phyloP scores from a whole-genome alignment of 306 rosid species.

The Cucurbita maxima region DNA sequence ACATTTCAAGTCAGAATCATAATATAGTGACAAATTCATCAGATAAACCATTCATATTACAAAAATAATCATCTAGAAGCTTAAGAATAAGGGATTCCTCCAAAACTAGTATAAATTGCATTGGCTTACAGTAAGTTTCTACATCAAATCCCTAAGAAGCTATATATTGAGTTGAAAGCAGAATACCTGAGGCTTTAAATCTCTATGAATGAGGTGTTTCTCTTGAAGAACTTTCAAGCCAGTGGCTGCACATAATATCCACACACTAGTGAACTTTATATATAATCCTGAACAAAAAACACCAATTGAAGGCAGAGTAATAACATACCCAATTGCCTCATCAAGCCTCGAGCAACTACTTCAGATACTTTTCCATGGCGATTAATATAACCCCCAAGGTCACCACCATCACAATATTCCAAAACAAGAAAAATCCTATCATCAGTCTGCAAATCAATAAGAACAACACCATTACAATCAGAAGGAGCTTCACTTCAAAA shows the following conservation, averaged over 20 bases:
- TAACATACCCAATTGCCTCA: slow-evolving; percentile 73
- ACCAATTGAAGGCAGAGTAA: background rate
- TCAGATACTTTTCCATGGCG: slow-evolving; percentile 63
- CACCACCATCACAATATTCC: slow-evolving; percentile 96
- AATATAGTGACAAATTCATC: slow-evolving; percentile 1
- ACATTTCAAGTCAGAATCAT: background rate
- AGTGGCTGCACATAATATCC: slow-evolving; percentile 40
- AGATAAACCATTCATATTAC: background rate
- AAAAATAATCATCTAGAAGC: background rate
- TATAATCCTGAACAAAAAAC: background rate
- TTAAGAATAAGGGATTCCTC: background rate
- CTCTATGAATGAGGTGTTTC: slow-evolving; percentile 85
- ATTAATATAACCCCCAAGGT: slow-evolving; percentile 50
- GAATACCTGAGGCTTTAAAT: slow-evolving; percentile 89
- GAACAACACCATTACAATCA: slow-evolving; percentile 4
- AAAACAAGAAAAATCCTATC: slow-evolving; percentile 78
- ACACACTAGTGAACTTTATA: background rate
- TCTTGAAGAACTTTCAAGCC: slow-evolving; percentile 88
- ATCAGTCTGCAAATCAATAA: slow-evolving; percentile 36
- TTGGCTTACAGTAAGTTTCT: background rate
- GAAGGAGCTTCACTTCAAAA: background rate
- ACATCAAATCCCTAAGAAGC: slow-evolving; percentile 41
- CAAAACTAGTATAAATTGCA: background rate
- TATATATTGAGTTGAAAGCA: slow-evolving; percentile 24
- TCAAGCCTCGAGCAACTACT: slow-evolving; percentile 59